These are phyloP conservation scores for Claviceps citrina DNA, from an alignment of 2,329 filamentous ascomycete species.

Conservation along the genomic window DNA sequence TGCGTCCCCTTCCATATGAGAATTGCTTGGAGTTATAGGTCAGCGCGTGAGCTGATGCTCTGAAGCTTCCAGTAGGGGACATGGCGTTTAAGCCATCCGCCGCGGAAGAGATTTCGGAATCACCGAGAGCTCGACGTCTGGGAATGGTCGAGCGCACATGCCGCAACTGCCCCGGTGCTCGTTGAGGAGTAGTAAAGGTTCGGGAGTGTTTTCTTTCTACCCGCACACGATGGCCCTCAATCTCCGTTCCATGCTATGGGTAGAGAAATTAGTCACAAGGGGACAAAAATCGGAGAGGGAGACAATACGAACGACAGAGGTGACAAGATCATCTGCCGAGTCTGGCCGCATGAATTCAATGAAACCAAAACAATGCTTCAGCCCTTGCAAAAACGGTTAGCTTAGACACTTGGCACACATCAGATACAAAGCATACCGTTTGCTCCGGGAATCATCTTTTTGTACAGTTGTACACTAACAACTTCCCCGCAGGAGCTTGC, in stretches of 20 bases:
- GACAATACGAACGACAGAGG: conserved; percentile 20
- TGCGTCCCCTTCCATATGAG: conserved; percentile 1
- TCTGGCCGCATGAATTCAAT: conserved; percentile 25
- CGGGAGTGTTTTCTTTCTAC: conserved; percentile 23
- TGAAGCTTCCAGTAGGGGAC: conserved; percentile 2
- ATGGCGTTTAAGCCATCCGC: not conserved
- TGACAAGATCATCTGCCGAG: conserved; percentile 22
- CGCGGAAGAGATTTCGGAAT: not conserved
- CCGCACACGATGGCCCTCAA: conserved; percentile 20
- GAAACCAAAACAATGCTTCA: conserved; percentile 18
- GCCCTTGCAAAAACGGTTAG: conserved; percentile 9
- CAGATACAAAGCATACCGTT: not conserved
- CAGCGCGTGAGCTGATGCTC: not conserved
- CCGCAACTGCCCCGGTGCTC: not conserved
- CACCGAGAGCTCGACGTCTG: not conserved
- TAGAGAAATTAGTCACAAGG: conserved; percentile 5
- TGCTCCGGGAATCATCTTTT: conserved; percentile 11
- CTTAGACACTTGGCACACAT: not conserved
- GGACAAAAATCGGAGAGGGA: not conserved
- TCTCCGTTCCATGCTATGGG: conserved; percentile 17
- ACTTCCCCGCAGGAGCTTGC: conserved; percentile 25
- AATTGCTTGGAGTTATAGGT: conserved; percentile 1
- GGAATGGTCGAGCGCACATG: conserved; percentile 6
- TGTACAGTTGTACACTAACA: conserved; percentile 13
- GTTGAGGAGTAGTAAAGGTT: conserved; percentile 10